Base-by-base conservation (phyloP, 805 yeast species). In the Wickerhamiella parazyma region DNA sequence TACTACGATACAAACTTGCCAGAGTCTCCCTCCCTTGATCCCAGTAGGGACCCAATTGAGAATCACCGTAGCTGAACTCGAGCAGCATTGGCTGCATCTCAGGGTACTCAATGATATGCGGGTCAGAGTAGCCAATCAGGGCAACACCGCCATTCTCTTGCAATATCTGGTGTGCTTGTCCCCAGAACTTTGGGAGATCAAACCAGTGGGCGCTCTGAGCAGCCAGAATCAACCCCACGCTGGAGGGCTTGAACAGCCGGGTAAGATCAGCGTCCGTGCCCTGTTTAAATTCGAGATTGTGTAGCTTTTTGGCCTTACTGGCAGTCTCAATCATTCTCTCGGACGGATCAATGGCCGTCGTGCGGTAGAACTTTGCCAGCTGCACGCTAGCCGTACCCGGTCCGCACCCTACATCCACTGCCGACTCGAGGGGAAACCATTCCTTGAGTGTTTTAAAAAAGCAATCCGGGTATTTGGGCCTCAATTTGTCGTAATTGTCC, bases 201-300 rank as follows among this genome's bases (percentile, higher is more conserved):
- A 83, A 72, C 95, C 95, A 86, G 59, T 86, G 95, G 18, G 72
- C 75, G 46, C 87, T 78, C 57, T 86, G 85, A 0, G 86, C 94
- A 10, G 78, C 80, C 2, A 86, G 72, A 12, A 83, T 64, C 54
- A 84, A 47, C 55, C 80, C 91, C 11, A 76, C 72, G 0, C 73
- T 58, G 14, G 55, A 55, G 28, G 55, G 56, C n/a, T 47, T 48
- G 36, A 50, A 42, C 31, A 38, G 33, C 4, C 39, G 33, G 35
- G 10, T 53, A 38, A 35, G 60, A 38, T 40, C 58, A 51, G 49
- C 25, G 35, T 54, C 59, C 7, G 45, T 33, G 22, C 57, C 57
- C 9, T 40, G 44, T 4, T 38, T 33, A 24, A 45, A 48, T 22
- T 38, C 36, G 22, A 50, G 18, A 10, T 41, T 26, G 14, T 39